Conservation (phyloP, 225 moss, liverwort and hornwort species). For the Polytrichum commune region DNA sequence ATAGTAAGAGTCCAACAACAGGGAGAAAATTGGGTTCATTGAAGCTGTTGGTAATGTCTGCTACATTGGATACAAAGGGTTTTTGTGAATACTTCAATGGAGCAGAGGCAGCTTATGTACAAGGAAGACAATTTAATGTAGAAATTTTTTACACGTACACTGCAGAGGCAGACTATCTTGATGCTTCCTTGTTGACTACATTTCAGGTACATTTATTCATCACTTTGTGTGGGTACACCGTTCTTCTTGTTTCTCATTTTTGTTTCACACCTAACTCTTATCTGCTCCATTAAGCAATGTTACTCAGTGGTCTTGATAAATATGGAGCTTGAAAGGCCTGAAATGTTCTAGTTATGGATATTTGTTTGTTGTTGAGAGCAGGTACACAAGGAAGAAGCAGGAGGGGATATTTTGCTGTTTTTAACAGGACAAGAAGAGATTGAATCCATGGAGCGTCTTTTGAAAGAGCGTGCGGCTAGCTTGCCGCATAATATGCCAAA, state of each 20-base stretch:
- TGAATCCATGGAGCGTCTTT: conserved; percentile 88
- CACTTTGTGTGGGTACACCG: too few species aligned
- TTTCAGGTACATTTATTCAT: conserved; percentile 54
- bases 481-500: conserved; percentile 62
- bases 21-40: conserved; percentile 46
- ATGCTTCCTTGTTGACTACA: conserved; percentile 89
- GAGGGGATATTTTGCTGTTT: conserved; percentile 92
- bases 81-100: conserved; percentile 87
- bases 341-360: not conserved
- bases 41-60: conserved; percentile 90
- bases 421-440: conserved; percentile 99
- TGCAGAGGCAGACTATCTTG: conserved; percentile 95
- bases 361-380: conserved; percentile 16
- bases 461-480: conserved; percentile 77
- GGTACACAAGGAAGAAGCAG: conserved; percentile 83
- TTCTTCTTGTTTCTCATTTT: too few species aligned
- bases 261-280: too few species aligned
- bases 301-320: too few species aligned
- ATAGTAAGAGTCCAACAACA: conserved; percentile 5
- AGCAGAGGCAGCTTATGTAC: conserved; percentile 80
- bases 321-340: too few species aligned
- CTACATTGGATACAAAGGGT: conserved; percentile 85
- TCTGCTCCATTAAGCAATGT: too few species aligned
- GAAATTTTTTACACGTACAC: conserved; percentile 82
- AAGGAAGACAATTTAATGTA: conserved; percentile 88